Base-by-base conservation (phyloP, 2,329 filamentous ascomycete genomes). In the Microcyclospora pomicola region DNA sequence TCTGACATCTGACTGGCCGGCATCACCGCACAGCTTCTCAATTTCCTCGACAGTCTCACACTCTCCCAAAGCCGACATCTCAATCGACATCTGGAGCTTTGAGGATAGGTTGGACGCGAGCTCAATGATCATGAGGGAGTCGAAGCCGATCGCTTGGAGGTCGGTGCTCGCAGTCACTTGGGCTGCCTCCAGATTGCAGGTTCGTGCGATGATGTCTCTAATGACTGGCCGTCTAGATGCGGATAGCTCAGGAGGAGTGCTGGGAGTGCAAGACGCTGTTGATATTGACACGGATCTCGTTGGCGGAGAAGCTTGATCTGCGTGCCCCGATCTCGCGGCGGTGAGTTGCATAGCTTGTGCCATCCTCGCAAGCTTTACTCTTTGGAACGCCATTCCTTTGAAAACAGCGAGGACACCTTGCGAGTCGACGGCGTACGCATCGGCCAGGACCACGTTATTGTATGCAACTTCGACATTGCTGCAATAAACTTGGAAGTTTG, bases 61-160 rank as follows among this genome's bases (percentile, higher is more conserved):
- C 10, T 37, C 40, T 28, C 31, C 36, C 9, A 44, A 32, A 15
- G 39, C 42, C 19, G 36, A 34, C 7, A 40, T 39, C 7, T 30
- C 40, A 11, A 38, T 36, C 30, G 39, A 36, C 12, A 33, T 34
- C 13, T 35, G 37, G 16, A 44, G 36, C 2, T 34, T 31, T 11
- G 34, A 30, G 19, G 37, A 37, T 14, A 44, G 32, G 28, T 44
- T 42, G 16, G 32, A 29, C 14, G 42, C 37, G 16, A 44, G 37
- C 34, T 44, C 42, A 30, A 44, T 41, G 29, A 44, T 42, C 42
- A 44, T 44, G 34, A 44, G 37, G 10, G 42, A 44, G 28, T 44
- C 42, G n/a, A 44, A 35, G 11, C 42, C 42, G 29, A 44, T 39
- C 16, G 37, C 38, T 16, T 38, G 34, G 2, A 44, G 35, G 6